Base-by-base conservation (phyloP, 371 early-diverging fungal species). In the Chytridium lagenaria region DNA sequence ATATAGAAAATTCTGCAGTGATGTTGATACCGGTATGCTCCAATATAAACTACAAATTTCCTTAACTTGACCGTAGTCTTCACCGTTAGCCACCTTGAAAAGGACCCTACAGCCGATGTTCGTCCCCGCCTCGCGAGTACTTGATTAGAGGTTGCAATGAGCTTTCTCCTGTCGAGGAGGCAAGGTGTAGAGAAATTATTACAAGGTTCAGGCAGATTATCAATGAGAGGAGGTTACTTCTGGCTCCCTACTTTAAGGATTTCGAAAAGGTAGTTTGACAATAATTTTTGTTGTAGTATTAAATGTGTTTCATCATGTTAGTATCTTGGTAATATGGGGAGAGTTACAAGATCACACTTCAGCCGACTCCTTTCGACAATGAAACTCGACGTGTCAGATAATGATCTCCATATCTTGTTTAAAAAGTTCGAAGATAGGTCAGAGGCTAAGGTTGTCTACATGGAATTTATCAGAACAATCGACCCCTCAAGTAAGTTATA, bases 301-400 rank as follows among this genome's bases (percentile, higher is more conserved):
- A n/a, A n/a, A n/a, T n/a, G n/a, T n/a, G n/a, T n/a, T n/a, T n/a
- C 1, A 16, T 50, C 50, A 50, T 2, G 12, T 2, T 59, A 78
- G 76, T 68, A 68, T 49, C 70, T 81, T 1, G 81, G 83, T 1
- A 78, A 72, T 67, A 71, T 75, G 23, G 83, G 83, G 1, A 61
- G 82, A 10, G 83, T 86, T 5, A 81, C 85, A 3, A 52, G 80
- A 22, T 84, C 84, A 15, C 86, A 86, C 66, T 86, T 86, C 52
- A 78, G 77, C 38, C 72, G 86, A 19, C 68, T 86, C 5, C 72
- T 86, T 34, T 81, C 82, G 22, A 78, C 78, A n/a, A 71, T 83
- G 77, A 74, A 76, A 5, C 70, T 86, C 39, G 77, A 81, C 40
- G 69, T 86, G 22, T 81, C 78, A 1, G 85, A 86, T 28, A 74